phyloP scores from a whole-genome alignment of 176 grass and related monocot genomes.

The Lolium rigidum region DNA sequence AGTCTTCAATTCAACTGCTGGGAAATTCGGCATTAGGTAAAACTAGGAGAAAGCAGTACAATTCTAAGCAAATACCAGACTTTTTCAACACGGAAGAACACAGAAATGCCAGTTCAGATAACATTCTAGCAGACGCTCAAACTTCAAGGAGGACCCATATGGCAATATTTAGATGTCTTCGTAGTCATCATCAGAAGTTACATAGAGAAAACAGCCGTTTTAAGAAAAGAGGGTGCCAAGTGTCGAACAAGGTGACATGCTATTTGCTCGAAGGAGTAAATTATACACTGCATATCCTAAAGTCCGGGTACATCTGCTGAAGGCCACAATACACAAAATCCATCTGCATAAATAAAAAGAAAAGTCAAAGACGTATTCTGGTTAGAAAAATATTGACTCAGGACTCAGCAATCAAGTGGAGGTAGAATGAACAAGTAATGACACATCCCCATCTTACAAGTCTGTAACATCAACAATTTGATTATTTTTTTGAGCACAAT shows the following conservation, averaged over 20 bases:
- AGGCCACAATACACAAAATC: slow-evolving; percentile 24
- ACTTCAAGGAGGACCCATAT: slow-evolving; percentile 25
- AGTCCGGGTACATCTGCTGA: slow-evolving; percentile 41
- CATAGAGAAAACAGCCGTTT: background rate
- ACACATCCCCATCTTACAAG: background rate
- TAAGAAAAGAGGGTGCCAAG: background rate
- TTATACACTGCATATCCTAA: slow-evolving; percentile 42
- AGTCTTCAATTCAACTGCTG: slow-evolving; percentile 15
- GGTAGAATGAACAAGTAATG: background rate
- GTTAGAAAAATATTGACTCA: background rate
- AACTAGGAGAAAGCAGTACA: background rate
- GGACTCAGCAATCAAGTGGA: background rate
- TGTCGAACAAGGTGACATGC: background rate
- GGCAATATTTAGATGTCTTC: background rate
- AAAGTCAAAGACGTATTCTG: background rate
- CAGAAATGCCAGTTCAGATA: background rate
- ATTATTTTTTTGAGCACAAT: background rate
- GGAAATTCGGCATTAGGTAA: background rate
- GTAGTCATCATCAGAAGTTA: background rate
- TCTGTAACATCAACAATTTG: background rate
- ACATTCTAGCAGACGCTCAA: slow-evolving; percentile 22
- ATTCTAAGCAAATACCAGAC: slow-evolving; percentile 7
- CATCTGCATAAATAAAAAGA: slow-evolving; percentile 37
- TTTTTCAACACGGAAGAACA: slow-evolving; percentile 42
- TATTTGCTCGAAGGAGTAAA: slow-evolving; percentile 20